Evolutionary conservation across 192 early-diverging fungal species (phyloP), one percentile per base, ranked within the genome.

Genomic region (Mortierella claussenii): DNA sequence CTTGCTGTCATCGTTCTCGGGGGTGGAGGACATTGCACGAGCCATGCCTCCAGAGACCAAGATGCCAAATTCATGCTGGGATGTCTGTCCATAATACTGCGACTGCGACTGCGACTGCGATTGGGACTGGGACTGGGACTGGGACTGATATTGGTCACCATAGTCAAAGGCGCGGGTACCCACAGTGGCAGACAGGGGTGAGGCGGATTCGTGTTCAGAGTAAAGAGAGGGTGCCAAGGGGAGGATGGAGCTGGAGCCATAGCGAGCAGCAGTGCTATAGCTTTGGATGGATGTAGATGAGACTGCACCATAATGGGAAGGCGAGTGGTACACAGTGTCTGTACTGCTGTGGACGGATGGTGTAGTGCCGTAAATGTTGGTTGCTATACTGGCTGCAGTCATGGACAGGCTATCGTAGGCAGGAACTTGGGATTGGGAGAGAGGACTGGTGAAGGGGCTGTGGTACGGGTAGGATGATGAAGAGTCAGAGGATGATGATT

Each of bases 11-110:
- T 51, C 47, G 34, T 51, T 36, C 4, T 54, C 43, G 17, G 49
- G 49, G 27, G 50, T 28, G 20, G 54, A 51, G 0, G 60, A 71
- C 55, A 60, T 36, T 5, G 13, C 50, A 20, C 65, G 50, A 32
- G 44, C 64, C 65, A 76, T 67, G 17, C 64, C 65, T 9, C 65
- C 65, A 21, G 58, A 27, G 32, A 67, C 50, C 24, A 60, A 36
- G 36, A 67, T 67, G 3, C 73, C 73, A 36, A 76, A 24, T 17
- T 65, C 65, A 33, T 59, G 57, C 21, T 69, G 67, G 27, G 54
- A 18, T n/a, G 37, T 40, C 32, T 69, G 67, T 6, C 47, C 36
- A 32, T 68, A 68, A 28, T 58, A 68, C 45, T 55, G 64, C 28
- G 28, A 34, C 18, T 68, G 65, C 15, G 65, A 31, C n/a, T n/a